Base-by-base conservation (phyloP, 1,284 basidiomycete genomes). In the Psilocybe mexicana region DNA sequence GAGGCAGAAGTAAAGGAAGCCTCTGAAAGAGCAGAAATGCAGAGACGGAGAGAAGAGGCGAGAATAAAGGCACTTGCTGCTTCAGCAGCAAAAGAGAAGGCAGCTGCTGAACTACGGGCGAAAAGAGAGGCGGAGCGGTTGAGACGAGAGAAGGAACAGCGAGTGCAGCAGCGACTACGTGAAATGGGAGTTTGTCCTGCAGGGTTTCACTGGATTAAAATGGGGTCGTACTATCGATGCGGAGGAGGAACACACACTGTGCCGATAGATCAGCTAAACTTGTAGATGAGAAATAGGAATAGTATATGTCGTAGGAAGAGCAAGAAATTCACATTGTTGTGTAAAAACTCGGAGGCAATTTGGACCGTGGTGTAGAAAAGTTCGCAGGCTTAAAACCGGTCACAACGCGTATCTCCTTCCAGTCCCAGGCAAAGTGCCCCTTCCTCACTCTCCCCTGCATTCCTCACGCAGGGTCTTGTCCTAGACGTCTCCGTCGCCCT, bases 171-270 rank as follows among this genome's bases (percentile, higher is more conserved):
- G 46, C 79, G 73, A 59, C 63, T 88, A n/a, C 72, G 77, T 2
- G 43, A 63, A 0, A 77, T 86, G 74, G 86, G 86, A 0, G 70
- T 83, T 1, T 88, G 86, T 62, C 63, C 69, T 6, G 74, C 64
- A 26, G 85, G 86, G 1, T 88, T 60, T 64, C 67, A 60, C 12
- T 88, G 86, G 86, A 78, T 81, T 48, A 74, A 73, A 54, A 69
- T 76, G 50, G 43, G 46, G 0, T 61, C 60, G 10, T 81, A 83
- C 1, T 87, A 85, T 73, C 71, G 79, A 2, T 88, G 86, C 65
- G 72, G 74, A 2, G 86, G 81, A 10, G 86, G 86, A 0, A 7
- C 56, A 1, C 85, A 87, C 69, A 81, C 72, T 47, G 70, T 87
- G 7, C 46, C 64, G 11, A 43, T 59, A 42, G 43, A 26, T 10